Evolutionary conservation across 2,329 filamentous ascomycete genomes (phyloP).

Genomic region (Xylariaceae sp.): DNA sequence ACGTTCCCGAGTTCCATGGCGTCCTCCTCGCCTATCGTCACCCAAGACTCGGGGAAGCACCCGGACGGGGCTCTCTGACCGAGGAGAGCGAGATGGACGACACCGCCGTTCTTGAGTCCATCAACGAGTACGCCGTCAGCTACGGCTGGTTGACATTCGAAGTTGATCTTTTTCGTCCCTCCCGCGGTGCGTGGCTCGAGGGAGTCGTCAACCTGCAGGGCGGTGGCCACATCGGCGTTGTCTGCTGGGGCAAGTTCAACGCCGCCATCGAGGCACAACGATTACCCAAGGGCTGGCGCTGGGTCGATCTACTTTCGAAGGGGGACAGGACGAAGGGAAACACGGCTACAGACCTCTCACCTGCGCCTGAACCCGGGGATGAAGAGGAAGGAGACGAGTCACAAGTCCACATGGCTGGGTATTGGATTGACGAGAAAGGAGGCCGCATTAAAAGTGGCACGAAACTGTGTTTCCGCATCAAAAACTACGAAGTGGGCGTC

Average conservation of each 20-base stretch:
- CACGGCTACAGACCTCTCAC: constrained; percentile 17
- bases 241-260: constrained; percentile 90
- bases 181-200: constrained; percentile 68
- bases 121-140: constrained; percentile 80
- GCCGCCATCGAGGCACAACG: constrained; percentile 75
- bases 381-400: constrained; percentile 38
- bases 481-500: constrained; percentile 76
- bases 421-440: constrained; percentile 72
- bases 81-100: constrained; percentile 44
- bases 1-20: constrained; percentile 67
- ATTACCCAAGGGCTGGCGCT: constrained; percentile 75
- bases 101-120: constrained; percentile 45
- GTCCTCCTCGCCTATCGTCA: constrained; percentile 74
- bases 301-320: constrained; percentile 58
- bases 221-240: constrained; percentile 81
- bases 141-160: constrained; percentile 88
- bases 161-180: constrained; percentile 77
- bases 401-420: constrained; percentile 57
- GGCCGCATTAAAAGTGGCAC: constrained; percentile 60
- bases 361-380: constrained; percentile 35
- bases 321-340: constrained; percentile 26
- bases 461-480: constrained; percentile 71
- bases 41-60: constrained; percentile 58
- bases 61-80: constrained; percentile 46
- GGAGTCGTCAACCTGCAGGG: constrained; percentile 83